phyloP scores from a whole-genome alignment of 495 filamentous ascomycete species.

The Aspergillus kassunensis region DNA sequence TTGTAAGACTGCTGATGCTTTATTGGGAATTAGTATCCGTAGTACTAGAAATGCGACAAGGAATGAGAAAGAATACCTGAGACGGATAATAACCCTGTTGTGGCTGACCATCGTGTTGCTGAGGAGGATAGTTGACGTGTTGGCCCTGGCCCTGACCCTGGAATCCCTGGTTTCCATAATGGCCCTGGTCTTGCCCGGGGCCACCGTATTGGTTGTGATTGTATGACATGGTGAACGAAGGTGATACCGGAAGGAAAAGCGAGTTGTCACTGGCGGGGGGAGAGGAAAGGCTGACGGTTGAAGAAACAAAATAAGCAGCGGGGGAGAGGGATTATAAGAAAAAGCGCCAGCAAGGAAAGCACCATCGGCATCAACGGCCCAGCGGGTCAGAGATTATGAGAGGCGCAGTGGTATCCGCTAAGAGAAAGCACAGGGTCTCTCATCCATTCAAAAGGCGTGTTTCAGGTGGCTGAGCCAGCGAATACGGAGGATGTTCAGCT shows the following conservation, averaged over 20 bases:
- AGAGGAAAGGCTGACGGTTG: neutral
- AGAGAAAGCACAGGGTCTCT: conserved; percentile 1
- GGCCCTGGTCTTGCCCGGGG: conserved; percentile 12
- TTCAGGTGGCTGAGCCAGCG: conserved; percentile 6
- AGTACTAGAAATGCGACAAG: neutral
- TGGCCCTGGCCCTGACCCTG: conserved; percentile 5
- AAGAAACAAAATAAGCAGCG: neutral
- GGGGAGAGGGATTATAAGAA: neutral
- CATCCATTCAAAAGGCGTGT: neutral
- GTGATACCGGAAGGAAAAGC: neutral
- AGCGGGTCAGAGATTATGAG: conserved; percentile 5
- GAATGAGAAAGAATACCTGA: conserved; percentile 15
- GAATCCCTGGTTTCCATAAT: conserved; percentile 11
- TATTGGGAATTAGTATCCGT: conserved; percentile 6
- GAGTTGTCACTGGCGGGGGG: neutral
- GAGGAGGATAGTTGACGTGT: conserved; percentile 23
- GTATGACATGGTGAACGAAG: conserved; percentile 17
- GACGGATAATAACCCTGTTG: conserved; percentile 29
- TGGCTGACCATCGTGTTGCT: conserved; percentile 21
- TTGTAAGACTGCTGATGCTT: conserved; percentile 19
- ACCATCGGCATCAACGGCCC: conserved; percentile 3
- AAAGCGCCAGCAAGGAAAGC: conserved; percentile 3
- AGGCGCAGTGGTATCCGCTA: conserved; percentile 7
- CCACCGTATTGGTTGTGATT: conserved; percentile 15
- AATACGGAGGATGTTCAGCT: conserved; percentile 1